phyloP scores from a whole-genome alignment of 2,329 filamentous ascomycete species.

The Setomelanomma holmii region DNA sequence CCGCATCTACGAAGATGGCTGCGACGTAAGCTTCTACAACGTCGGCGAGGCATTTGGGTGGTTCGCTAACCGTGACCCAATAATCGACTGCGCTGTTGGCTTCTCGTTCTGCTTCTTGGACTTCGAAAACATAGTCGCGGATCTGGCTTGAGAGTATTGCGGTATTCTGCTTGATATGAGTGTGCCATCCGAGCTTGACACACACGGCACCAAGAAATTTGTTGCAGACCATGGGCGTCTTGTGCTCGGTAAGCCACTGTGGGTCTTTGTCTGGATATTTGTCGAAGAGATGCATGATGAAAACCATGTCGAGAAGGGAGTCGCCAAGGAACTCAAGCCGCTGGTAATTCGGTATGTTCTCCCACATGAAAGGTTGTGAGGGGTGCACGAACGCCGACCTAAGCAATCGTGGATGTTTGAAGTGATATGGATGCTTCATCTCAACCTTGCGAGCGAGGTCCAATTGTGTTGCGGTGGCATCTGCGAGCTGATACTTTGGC shows the following conservation, averaged over 20 bases:
- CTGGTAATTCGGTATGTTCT: constrained; percentile 86
- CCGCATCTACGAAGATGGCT: constrained; percentile 88
- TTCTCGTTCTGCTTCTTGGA: constrained; percentile 61
- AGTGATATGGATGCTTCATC: constrained; percentile 67
- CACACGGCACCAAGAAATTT: constrained; percentile 87
- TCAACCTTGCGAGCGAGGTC: constrained; percentile 72
- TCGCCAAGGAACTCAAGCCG: constrained; percentile 92
- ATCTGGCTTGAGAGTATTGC: constrained; percentile 61
- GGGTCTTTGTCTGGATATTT: constrained; percentile 81
- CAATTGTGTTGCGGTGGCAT: constrained; percentile 69
- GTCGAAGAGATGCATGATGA: constrained; percentile 82
- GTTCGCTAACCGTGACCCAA: constrained; percentile 66
- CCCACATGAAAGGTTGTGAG: constrained; percentile 76
- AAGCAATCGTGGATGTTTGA: constrained; percentile 77
- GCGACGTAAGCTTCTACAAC: constrained; percentile 89
- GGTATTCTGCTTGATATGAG: constrained; percentile 66
- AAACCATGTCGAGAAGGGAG: constrained; percentile 83
- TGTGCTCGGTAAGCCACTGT: constrained; percentile 97
- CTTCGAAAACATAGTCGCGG: constrained; percentile 62
- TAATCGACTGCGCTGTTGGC: constrained; percentile 66
- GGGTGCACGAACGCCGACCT: constrained; percentile 88
- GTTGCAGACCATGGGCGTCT: constrained; percentile 99
- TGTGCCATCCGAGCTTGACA: constrained; percentile 79
- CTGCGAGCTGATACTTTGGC: constrained; percentile 73
- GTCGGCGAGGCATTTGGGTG: constrained; percentile 82